Percentiles rank a stretch among this genome's conserved stretches.
Conservation (phyloP, 2,329 filamentous ascomycete species). For the Myriosclerotinia curreyana region DNA sequence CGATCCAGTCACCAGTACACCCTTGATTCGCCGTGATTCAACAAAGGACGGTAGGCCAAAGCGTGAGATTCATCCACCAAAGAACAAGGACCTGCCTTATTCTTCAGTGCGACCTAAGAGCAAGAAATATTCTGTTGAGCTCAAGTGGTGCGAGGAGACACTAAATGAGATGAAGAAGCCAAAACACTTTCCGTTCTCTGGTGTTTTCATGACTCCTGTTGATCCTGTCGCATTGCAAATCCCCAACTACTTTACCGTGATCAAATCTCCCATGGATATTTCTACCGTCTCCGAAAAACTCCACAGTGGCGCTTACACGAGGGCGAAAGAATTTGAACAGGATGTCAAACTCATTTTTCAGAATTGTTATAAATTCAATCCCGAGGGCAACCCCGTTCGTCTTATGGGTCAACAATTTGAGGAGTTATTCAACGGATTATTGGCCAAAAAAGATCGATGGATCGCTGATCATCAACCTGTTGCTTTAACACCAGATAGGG, state of each 20-base stretch:
- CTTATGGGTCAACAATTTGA: constrained; percentile 69
- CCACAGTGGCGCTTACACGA: constrained; percentile 73
- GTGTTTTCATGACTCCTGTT: constrained; percentile 78
- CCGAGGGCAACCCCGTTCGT: constrained; percentile 71
- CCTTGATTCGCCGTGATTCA: constrained; percentile 82
- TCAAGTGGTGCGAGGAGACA: constrained; percentile 85
- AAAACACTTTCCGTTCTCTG: constrained; percentile 65
- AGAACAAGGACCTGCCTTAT: constrained; percentile 88
- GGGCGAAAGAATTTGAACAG: constrained; percentile 78
- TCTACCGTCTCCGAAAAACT: constrained; percentile 77
- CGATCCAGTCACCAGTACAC: constrained; percentile 67
- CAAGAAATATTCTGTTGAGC: constrained; percentile 83
- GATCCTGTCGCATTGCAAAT: constrained; percentile 94
- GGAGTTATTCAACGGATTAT: constrained; percentile 69
- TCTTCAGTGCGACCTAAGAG: constrained; percentile 78
- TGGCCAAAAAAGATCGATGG: constrained; percentile 78
- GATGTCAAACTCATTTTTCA: constrained; percentile 80
- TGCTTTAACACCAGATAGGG: constrained; percentile 60
- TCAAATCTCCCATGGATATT: constrained; percentile 97
- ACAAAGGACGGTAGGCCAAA: constrained; percentile 78
- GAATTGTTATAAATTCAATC: constrained; percentile 93
- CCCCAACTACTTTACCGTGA: constrained; percentile 85
- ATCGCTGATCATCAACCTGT: constrained; percentile 69
- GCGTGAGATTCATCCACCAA: constrained; percentile 88
- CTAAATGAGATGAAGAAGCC: constrained; percentile 72